A percentile compares a stretch with the other conserved stretches of the same genome.
Evolutionary conservation across 495 filamentous ascomycete genomes (phyloP).

Genomic region (Penicillium robsamsonii): DNA sequence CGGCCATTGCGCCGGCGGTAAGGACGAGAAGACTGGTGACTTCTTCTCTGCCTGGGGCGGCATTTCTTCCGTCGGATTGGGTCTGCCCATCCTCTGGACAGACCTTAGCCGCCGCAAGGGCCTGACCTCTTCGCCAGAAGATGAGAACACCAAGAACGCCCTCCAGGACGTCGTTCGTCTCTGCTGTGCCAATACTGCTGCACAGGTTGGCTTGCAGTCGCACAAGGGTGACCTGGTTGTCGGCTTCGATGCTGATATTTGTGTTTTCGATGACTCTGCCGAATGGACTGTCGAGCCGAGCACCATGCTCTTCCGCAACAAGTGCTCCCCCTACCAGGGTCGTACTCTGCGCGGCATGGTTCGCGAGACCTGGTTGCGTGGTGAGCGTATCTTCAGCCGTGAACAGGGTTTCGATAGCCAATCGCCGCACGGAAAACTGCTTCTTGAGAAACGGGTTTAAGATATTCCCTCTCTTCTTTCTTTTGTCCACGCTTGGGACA

Average conservation of each 20-base stretch:
- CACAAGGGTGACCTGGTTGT: conserved; percentile 79
- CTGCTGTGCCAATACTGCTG: conserved; percentile 84
- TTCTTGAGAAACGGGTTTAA: conserved; percentile 58
- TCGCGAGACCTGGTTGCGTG: conserved; percentile 85
- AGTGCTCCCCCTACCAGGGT: conserved; percentile 90
- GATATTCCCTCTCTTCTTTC: conserved; percentile 18
- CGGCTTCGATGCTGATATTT: conserved; percentile 89
- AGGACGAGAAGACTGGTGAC: conserved; percentile 54
- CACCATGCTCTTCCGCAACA: conserved; percentile 92
- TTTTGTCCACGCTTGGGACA: conserved; percentile 12
- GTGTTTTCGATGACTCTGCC: conserved; percentile 83
- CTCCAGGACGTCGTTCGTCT: conserved; percentile 78
- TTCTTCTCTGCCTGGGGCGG: conserved; percentile 98
- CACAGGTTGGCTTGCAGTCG: conserved; percentile 82
- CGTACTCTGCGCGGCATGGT: conserved; percentile 76
- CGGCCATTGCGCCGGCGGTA: conserved; percentile 31
- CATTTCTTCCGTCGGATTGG: conserved; percentile 89
- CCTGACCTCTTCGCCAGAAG: conserved; percentile 38
- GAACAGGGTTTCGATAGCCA: conserved; percentile 60
- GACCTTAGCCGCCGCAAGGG: conserved; percentile 59
- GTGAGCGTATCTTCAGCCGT: conserved; percentile 67
- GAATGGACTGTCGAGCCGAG: conserved; percentile 66
- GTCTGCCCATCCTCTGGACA: conserved; percentile 88
- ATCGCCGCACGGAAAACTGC: conserved; percentile 56
- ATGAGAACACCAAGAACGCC: conserved; percentile 41